phyloP scores from a whole-genome alignment of 2,329 filamentous ascomycete genomes.

The Claviceps spartinae region DNA sequence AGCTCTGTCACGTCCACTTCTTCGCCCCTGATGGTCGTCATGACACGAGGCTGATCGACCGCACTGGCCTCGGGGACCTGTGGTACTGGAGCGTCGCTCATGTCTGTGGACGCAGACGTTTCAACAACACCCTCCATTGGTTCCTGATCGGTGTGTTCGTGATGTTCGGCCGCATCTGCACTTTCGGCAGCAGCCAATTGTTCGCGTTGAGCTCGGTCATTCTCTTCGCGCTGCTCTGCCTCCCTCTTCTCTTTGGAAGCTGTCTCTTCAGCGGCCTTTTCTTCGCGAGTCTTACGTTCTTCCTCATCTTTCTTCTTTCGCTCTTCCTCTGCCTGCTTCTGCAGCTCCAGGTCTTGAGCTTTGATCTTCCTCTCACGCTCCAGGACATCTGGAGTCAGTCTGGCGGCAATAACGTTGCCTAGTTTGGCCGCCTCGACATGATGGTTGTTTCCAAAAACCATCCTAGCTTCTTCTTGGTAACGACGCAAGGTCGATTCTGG shows the following conservation, averaged over 20 bases:
- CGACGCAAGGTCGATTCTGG: constrained; percentile 58
- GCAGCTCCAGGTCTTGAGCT: constrained; percentile 39
- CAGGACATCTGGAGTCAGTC: constrained; percentile 72
- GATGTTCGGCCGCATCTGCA: constrained; percentile 22
- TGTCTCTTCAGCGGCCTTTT: constrained; percentile 58
- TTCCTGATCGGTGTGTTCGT: constrained; percentile 12
- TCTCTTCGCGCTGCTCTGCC: constrained; percentile 53
- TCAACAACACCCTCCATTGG: constrained; percentile 75
- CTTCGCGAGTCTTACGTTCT: constrained; percentile 52
- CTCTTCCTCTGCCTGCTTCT: constrained; percentile 41
- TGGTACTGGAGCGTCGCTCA: constrained; percentile 17
- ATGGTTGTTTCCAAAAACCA: constrained; percentile 62
- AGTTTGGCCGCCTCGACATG: constrained; percentile 54
- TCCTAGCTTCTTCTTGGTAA: constrained; percentile 80
- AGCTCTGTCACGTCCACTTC: constrained; percentile 88
- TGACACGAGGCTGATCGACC: constrained; percentile 40
- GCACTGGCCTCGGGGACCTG: constrained; percentile 7
- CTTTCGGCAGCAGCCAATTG: constrained; percentile 44
- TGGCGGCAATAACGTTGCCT: constrained; percentile 52
- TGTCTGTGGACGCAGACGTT: constrained; percentile 25
- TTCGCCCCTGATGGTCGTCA: constrained; percentile 72
- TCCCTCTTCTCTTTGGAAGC: constrained; percentile 53
- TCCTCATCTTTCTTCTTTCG: constrained; percentile 50
- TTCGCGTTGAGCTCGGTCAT: constrained; percentile 11
- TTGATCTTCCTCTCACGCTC: constrained; percentile 63